phyloP scores from a whole-genome alignment of 2,329 filamentous ascomycete genomes.

The Penicillium sp. region DNA sequence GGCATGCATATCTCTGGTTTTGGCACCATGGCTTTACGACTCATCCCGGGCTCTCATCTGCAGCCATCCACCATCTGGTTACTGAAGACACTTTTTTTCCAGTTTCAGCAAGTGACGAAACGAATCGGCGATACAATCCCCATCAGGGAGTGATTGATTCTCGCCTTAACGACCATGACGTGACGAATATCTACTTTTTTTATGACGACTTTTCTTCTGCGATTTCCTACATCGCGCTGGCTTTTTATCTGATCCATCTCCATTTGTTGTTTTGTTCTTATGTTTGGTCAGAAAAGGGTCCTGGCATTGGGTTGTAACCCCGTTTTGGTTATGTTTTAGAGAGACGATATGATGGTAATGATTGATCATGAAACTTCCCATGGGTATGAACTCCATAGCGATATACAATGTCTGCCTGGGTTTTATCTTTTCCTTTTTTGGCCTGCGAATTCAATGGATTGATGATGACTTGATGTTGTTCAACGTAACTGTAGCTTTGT shows the following conservation, averaged over 20 bases:
- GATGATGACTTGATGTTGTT: not conserved
- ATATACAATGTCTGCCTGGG: slow-evolving; percentile 2
- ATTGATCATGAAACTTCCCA: slow-evolving; percentile 20
- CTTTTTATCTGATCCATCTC: slow-evolving; percentile 1
- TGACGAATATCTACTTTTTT: slow-evolving; percentile 35
- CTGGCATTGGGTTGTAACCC: not conserved
- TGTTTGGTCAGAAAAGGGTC: slow-evolving; percentile 15
- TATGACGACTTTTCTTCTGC: slow-evolving; percentile 26
- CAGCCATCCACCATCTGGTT: not conserved
- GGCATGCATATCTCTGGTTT: slow-evolving; percentile 3
- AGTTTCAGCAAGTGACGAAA: slow-evolving; percentile 1
- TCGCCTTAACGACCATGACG: slow-evolving; percentile 34
- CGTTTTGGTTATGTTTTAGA: slow-evolving; percentile 21
- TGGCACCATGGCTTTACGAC: not conserved
- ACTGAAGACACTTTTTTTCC: not conserved
- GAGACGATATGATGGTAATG: slow-evolving; percentile 29
- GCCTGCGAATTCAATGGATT: not conserved
- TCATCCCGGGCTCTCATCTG: not conserved
- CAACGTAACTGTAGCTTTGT: not conserved
- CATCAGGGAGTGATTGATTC: not conserved
- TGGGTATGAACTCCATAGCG: not conserved
- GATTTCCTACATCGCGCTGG: slow-evolving; percentile 13
- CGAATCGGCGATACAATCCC: not conserved
- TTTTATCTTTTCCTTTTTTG: not conserved
- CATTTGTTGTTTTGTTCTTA: slow-evolving; percentile 4